Base-by-base conservation (phyloP, 2,329 filamentous ascomycete genomes). In the Phaeoacremonium minimum region DNA sequence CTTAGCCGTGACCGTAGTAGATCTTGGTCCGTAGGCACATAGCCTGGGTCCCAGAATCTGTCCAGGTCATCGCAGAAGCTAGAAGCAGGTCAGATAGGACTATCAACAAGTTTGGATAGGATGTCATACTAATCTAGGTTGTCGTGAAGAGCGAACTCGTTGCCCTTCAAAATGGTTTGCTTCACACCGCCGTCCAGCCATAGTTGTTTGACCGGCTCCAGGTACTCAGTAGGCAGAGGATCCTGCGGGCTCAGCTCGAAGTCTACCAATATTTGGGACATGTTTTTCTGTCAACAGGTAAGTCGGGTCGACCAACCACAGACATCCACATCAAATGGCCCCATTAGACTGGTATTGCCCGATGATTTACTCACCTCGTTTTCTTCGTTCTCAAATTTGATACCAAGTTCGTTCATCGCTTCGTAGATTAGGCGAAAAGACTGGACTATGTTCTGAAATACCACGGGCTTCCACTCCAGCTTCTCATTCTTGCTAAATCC, bases 141-240 rank as follows among this genome's bases (percentile, higher is more conserved):
- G 67, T 97, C 93, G 60, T 97, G 90, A 33, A 97, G 75, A 14
- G 93, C 91, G 63, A 91, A 97, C 67, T 96, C 91, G 60, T 97
- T 95, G 50, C 93, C 93, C 64, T 93, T 91, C 33, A 81, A 73
- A 47, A 97, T 93, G n/a, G 89, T 88, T 51, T 80, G 71, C 59
- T 88, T 87, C 36, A 97, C 86, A 41, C 90, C 89, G 28, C 66
- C 69, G 60, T 98, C 91, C 17, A 66, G 67, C 93, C 91, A 98
- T 42, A 97, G 71, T 36, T 74, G 73, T 61, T 85, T 87, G 69
- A 97, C 85, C 5, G 91, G 88, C 52, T 81, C 69, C 44, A 93
- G 69, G 64, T 85, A 93, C 45, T 89, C 81, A 37, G 70, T 63
- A 3, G 90, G 87, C 59, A 97, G 83, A 11, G 80, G 73, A 44